Percentiles rank a stretch among this genome's conserved stretches.
Conservation (phyloP, 495 filamentous ascomycete species). For the Penicillium cosmopolitanum region DNA sequence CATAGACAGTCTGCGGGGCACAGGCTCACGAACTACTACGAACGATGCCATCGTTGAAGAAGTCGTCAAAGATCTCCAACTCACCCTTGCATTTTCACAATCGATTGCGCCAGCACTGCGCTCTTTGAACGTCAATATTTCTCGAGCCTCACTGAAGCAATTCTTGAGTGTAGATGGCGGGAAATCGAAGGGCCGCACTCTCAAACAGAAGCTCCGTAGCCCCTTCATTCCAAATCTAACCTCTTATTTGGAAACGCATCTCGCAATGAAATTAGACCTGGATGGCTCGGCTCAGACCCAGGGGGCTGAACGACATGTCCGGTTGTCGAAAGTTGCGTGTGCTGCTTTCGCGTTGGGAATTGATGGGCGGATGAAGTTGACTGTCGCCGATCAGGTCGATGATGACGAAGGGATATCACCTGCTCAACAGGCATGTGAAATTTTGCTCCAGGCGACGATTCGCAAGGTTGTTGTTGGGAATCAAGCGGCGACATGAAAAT, state of each 20-base stretch:
- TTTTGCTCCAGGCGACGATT: slow-evolving; percentile 33
- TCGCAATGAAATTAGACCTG: slow-evolving; percentile 54
- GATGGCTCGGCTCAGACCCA: slow-evolving; percentile 23
- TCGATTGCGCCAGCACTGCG: slow-evolving; percentile 48
- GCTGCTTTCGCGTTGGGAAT: slow-evolving; percentile 56
- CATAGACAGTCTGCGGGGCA: slow-evolving; percentile 21
- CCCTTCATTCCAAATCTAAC: slow-evolving; percentile 48
- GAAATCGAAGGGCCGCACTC: slow-evolving; percentile 9
- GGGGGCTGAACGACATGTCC: slow-evolving; percentile 39
- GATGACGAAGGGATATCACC: slow-evolving; percentile 14
- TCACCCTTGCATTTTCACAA: slow-evolving; percentile 44
- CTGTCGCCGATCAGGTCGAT: slow-evolving; percentile 33
- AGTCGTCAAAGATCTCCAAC: slow-evolving; percentile 43
- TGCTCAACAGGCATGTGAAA: slow-evolving; percentile 31
- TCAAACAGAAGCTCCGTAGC: slow-evolving; percentile 22
- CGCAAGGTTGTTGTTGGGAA: slow-evolving; percentile 32
- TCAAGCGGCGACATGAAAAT: slow-evolving; percentile 23
- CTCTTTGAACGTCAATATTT: slow-evolving; percentile 50
- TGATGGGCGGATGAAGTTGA: slow-evolving; percentile 58
- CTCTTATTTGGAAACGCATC: slow-evolving; percentile 47
- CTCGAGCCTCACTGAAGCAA: slow-evolving; percentile 34
- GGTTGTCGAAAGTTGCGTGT: slow-evolving; percentile 54
- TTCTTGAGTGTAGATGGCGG: slow-evolving; percentile 25
- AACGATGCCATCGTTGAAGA: slow-evolving; percentile 29
- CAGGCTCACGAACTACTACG: background rate